Evolutionary conservation across 2,329 filamentous ascomycete genomes (phyloP), one percentile per base, ranked within the genome.

Genomic region (Fusarium denticulatum): DNA sequence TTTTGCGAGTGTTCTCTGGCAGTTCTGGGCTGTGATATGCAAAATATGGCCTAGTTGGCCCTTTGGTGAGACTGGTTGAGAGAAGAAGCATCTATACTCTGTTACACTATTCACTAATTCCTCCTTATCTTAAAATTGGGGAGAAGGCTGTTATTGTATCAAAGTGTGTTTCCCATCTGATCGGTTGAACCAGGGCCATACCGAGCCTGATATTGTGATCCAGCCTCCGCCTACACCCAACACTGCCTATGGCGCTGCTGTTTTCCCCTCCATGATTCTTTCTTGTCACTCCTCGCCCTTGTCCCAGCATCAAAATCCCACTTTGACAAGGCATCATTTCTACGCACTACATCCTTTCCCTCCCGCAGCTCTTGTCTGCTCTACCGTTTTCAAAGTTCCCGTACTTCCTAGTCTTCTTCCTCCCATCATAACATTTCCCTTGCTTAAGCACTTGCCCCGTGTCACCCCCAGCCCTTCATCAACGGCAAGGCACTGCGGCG

Each of bases 261-360:
- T 45, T 32, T 37, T 36, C 40, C 49, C 50, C 43, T 46, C 56
- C 34, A 32, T 49, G 28, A 28, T 60, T 69, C 36, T 50, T 47
- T 47, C 26, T 50, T 52, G 40, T 65, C 62, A 77, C 64, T 76
- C 32, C 15, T 42, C 20, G 36, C 39, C 36, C 55, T 49, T 64
- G 56, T 58, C 50, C 39, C 49, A 52, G 49, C 46, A 47, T 60
- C 52, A 60, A 67, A 42, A 47, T 64, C 26, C 46, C 68, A 28
- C 46, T 39, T 58, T 57, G 28, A 14, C 47, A 46, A 62, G 57
- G n/a, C 39, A 55, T 59, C 28, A 20, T 62, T 63, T 37, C 68
- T 74, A 52, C 43, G 57, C 55, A 56, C 56, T 45, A 36, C 49
- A 42, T 40, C 32, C n/a, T 47, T 47, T 46, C 20, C 46, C 49